phyloP scores from a whole-genome alignment of 2,329 filamentous ascomycete genomes.

The Cytospora paraplurivora region DNA sequence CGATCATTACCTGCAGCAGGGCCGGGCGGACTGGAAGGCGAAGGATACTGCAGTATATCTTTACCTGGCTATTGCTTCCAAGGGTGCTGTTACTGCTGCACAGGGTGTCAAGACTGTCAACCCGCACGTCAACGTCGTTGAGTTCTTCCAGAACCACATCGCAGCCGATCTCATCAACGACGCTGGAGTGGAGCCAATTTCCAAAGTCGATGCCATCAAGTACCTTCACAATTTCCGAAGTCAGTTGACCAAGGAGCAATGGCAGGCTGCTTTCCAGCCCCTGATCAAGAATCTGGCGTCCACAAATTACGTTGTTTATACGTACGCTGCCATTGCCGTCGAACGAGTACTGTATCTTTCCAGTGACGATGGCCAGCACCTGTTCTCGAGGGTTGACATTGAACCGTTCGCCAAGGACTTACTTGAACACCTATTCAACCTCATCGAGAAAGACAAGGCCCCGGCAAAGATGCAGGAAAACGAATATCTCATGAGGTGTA shows the following conservation, averaged over 20 bases:
- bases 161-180: constrained; percentile 82
- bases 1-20: constrained; percentile 79
- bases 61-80: constrained; percentile 90
- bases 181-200: constrained; percentile 72
- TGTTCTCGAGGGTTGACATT: constrained; percentile 80
- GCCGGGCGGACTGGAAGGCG: constrained; percentile 86
- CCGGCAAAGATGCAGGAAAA: constrained; percentile 97
- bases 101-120: constrained; percentile 93
- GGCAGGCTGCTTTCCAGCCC: constrained; percentile 85
- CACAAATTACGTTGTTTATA: constrained; percentile 94
- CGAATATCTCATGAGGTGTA: constrained; percentile 97
- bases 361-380: constrained; percentile 71
- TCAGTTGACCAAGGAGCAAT: constrained; percentile 88
- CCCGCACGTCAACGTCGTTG: constrained; percentile 80
- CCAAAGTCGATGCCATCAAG: constrained; percentile 98
- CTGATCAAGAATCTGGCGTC: constrained; percentile 90
- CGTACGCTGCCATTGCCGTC: constrained; percentile 95
- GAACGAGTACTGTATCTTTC: constrained; percentile 87
- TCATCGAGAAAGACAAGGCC: constrained; percentile 82
- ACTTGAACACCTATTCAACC: constrained; percentile 83
- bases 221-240: constrained; percentile 97
- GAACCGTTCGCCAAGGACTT: constrained; percentile 82
- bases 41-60: constrained; percentile 99
- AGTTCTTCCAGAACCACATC: constrained; percentile 93
- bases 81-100: constrained; percentile 81